Base-by-base conservation (phyloP, 1,284 basidiomycete genomes). In the Sanghuangporus sanghuang region DNA sequence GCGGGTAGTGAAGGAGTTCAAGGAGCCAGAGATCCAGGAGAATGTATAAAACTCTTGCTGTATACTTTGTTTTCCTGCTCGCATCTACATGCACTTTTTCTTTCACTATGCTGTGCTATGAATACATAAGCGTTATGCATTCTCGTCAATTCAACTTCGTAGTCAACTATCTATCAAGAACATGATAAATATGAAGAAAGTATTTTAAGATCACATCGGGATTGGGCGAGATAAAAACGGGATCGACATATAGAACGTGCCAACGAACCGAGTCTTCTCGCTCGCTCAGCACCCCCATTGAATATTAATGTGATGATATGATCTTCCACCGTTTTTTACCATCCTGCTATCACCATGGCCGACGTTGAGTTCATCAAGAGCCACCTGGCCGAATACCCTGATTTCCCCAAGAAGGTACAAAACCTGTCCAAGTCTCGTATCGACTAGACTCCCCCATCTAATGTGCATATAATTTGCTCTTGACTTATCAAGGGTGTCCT, bases 11-110 rank as follows among this genome's bases (percentile, higher is more conserved):
- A 93, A 91, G 80, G 93, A 95, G 78, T 95, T 93, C 84, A 93
- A 94, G 85, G 93, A 95, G 83, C 93, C 92, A 58, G 90, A 92
- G 79, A 84, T 93, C 71, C 84, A 91, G 64, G 89, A 92, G 74
- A 85, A 89, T 70, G 93, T 93, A 68, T 93, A 83, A 3, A 86
- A 78, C 50, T 48, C 38, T 54, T 62, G 62, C 52, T 57, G 53
- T 64, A 59, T 60, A 52, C 56, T 61, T 55, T 63, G 49, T 67
- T 52, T 35, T 62, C 64, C 67, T 69, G 67, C 64, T 59, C 62
- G 61, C 59, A 49, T 61, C 46, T 60, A 63, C 54, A 64, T 67
- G 64, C 59, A 39, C 48, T 59, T 62, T 60, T 58, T 56, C 55
- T 56, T 58, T 52, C 57, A 62, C 61, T 59, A 42, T 48, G 32